phyloP scores from a whole-genome alignment of 768 basidiomycete genomes.

The Trichaptum fuscoviolaceum region DNA sequence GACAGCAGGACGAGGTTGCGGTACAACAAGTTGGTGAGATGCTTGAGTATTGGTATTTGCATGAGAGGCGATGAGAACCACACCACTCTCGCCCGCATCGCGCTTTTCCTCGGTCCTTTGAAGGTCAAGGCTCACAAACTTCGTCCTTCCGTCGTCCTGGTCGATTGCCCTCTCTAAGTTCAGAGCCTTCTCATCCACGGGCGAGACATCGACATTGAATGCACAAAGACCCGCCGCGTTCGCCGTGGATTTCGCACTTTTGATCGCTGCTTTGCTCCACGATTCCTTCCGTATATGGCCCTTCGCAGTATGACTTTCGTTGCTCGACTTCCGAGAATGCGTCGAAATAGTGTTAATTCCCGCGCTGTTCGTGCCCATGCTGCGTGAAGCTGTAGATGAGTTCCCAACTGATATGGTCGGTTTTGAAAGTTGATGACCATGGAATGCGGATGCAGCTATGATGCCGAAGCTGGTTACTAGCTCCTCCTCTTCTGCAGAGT shows the following conservation, averaged over 20 bases:
- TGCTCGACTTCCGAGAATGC: slow-evolving; percentile 1
- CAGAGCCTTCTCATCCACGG: neutral
- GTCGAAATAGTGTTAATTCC: neutral
- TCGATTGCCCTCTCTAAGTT: neutral
- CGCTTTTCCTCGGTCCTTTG: slow-evolving; percentile 6
- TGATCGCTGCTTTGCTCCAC: slow-evolving; percentile 32
- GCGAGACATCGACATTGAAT: neutral
- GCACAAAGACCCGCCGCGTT: slow-evolving; percentile 6
- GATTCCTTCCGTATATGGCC: slow-evolving; percentile 34
- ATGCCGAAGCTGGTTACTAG: slow-evolving; percentile 39
- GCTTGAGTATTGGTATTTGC: slow-evolving; percentile 3
- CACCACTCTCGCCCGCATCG: neutral
- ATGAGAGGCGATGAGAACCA: slow-evolving; percentile 2
- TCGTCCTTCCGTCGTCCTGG: slow-evolving; percentile 19
- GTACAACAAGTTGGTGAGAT: slow-evolving; percentile 14
- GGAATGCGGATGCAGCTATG: slow-evolving; percentile 58
- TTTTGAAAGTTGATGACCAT: slow-evolving; percentile 58
- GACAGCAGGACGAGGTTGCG: slow-evolving; percentile 10
- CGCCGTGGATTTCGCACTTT: slow-evolving; percentile 29
- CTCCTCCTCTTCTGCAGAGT: slow-evolving; percentile 25
- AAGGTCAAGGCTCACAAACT: slow-evolving; percentile 12
- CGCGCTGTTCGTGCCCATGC: neutral
- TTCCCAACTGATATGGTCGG: slow-evolving; percentile 33
- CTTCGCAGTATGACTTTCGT: neutral
- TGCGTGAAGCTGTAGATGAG: slow-evolving; percentile 9